Conservation (phyloP, 495 filamentous ascomycete species). For the Pseudomonodictys pantanalensis region DNA sequence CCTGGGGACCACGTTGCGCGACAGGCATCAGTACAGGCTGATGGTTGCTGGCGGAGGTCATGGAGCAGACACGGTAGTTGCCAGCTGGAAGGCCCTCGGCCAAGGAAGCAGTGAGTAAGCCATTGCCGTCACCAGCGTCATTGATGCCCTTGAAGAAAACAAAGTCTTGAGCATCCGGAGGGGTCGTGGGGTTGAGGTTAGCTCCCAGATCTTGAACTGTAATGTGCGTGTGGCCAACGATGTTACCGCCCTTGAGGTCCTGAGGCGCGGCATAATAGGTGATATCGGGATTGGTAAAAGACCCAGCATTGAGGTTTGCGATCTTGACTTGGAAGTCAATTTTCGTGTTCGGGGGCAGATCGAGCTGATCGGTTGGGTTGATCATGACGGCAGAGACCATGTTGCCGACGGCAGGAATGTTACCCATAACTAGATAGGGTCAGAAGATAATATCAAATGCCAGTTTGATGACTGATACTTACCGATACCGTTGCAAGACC, state of each 20-base stretch:
- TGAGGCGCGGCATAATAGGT: conserved; percentile 73
- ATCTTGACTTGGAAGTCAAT: conserved; percentile 63
- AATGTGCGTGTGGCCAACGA: conserved; percentile 71
- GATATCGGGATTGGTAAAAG: conserved; percentile 59
- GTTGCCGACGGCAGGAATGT: conserved; percentile 59
- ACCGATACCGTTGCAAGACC: conserved; percentile 69
- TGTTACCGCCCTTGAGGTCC: conserved; percentile 49
- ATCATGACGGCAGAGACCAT: conserved; percentile 69
- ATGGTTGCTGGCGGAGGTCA: conserved; percentile 67
- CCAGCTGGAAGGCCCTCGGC: conserved; percentile 63
- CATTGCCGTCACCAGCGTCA: conserved; percentile 64
- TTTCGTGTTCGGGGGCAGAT: conserved; percentile 47
- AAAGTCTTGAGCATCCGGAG: conserved; percentile 45
- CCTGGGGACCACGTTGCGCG: conserved; percentile 68
- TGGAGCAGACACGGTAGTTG: conserved; percentile 68
- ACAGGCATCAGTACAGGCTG: conserved; percentile 77
- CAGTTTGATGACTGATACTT: conserved; percentile 13
- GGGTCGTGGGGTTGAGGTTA: conserved; percentile 46
- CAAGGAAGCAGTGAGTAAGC: conserved; percentile 54
- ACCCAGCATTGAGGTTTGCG: conserved; percentile 58
- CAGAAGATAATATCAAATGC: conserved; percentile 15
- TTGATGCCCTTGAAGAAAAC: conserved; percentile 79
- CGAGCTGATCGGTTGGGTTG: conserved; percentile 50
- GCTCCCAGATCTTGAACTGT: conserved; percentile 62
- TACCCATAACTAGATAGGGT: conserved; percentile 59